Percentiles rank a stretch among this genome's conserved stretches.
Evolutionary conservation across 208 protist species (phyloP).

Genomic region (Blechomonas ayalai): DNA sequence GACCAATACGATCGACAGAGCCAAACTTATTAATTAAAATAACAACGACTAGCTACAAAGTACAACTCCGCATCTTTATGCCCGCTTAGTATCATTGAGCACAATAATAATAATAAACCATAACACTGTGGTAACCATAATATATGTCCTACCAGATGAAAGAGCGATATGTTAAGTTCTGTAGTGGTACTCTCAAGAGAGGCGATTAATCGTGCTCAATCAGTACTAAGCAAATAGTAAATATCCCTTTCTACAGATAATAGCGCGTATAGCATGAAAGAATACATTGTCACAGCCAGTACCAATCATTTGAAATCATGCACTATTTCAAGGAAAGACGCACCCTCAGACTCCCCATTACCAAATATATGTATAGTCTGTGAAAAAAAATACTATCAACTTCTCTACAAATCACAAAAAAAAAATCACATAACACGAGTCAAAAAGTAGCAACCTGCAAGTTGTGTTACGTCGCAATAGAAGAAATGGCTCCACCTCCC

Average conservation of each 20-base stretch:
- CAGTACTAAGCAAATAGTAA: neutral
- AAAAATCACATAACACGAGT: neutral
- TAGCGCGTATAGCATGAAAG: too few species aligned
- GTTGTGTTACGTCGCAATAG: neutral
- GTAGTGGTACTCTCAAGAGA: neutral
- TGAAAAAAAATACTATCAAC: slow-evolving; percentile 1
- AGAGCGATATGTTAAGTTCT: slow-evolving; percentile 3
- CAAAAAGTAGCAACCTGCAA: neutral
- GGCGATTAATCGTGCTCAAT: neutral
- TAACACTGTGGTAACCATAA: neutral
- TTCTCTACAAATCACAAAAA: neutral
- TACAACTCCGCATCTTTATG: neutral
- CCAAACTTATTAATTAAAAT: too few species aligned
- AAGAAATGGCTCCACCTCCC: neutral
- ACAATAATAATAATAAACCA: slow-evolving; percentile 2
- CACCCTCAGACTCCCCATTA: neutral
- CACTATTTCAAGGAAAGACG: slow-evolving; percentile 1
- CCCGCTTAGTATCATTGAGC: neutral
- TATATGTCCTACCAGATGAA: neutral
- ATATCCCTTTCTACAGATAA: slow-evolving; percentile 3
- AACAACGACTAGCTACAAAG: neutral
- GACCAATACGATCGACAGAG: too few species aligned
- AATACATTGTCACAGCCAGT: too few species aligned
- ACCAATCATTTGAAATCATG: too few species aligned
- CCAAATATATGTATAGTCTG: neutral